Base-by-base conservation (phyloP, 176 grass and related monocot genomes). In the Musa acuminata region DNA sequence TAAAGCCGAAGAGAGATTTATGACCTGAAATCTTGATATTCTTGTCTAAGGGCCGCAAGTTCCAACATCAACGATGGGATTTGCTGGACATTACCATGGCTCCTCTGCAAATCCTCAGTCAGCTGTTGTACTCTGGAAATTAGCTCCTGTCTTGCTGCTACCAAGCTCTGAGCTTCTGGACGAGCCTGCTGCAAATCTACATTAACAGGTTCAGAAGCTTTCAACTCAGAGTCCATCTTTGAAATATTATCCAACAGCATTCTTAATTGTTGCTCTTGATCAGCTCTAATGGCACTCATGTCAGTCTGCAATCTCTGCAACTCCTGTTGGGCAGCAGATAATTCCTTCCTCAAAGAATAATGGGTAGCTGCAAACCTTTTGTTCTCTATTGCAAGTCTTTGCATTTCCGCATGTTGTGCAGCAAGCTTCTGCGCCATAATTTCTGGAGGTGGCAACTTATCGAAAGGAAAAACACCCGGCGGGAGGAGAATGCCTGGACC, bases 141-240 rank as follows among this genome's bases (percentile, higher is more conserved):
- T 55, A 99, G 65, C 54, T 91, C 87, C 82, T 95, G 91, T 81
- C 96, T 91, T 20, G 51, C 62, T 3, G 55, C 75, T 27, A 82
- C 65, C 21, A 95, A 82, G 59, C 25, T 87, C 75, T 94, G 96
- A 12, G 84, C 96, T 80, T 99, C 88, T 0, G 48, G 55, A 64
- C 85, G 96, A 25, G 83, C 84, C 71, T 99, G 85, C 78, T 95
- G 88, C 77, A 95, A 83, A 17, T 99, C 96, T 8, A 8, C 64
- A 83, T 95, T 95, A 10, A 89, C 22, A 49, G 86, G 48, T 12
- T 91, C 86, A 8, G 51, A 43, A 54, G 80, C 55, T 76, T 95
- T 91, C 5, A 94, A 81, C 9, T 99, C 90, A 8, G 84, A 84
- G 73, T 99, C 96, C 96, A 95, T 91, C 77, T 91, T 99, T 20